These are phyloP conservation scores for Myxozyma neglecta DNA, from an alignment of 805 yeast species.

Conservation along the genomic window DNA sequence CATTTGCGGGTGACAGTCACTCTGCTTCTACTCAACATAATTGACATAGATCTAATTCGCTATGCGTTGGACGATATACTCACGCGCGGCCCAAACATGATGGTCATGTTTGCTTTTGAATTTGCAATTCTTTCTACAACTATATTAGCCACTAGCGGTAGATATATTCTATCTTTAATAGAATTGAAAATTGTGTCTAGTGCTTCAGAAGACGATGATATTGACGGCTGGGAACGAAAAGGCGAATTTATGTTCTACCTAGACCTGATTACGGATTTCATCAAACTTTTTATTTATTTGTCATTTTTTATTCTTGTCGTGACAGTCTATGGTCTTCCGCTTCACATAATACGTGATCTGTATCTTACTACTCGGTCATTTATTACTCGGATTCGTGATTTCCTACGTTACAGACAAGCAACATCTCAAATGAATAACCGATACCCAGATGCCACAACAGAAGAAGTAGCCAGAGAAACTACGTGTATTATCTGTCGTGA, in stretches of 20 bases:
- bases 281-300: slow-evolving; percentile 50
- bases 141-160: slow-evolving; percentile 48
- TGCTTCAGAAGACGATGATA: slow-evolving; percentile 46
- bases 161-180: slow-evolving; percentile 52
- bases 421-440: slow-evolving; percentile 63
- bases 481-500: slow-evolving; percentile 87
- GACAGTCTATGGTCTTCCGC: slow-evolving; percentile 48
- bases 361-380: slow-evolving; percentile 42
- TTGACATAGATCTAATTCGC: slow-evolving; percentile 56
- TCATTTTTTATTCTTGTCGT: slow-evolving; percentile 50
- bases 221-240: slow-evolving; percentile 70
- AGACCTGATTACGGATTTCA: slow-evolving; percentile 45
- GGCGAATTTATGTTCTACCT: slow-evolving; percentile 57
- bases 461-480: slow-evolving; percentile 52
- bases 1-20: slow-evolving; percentile 49
- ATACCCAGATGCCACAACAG: slow-evolving; percentile 60
- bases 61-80: slow-evolving; percentile 46
- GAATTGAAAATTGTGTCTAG: slow-evolving; percentile 54
- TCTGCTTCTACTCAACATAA: slow-evolving; percentile 45
- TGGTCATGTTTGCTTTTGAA: slow-evolving; percentile 75
- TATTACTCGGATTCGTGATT: slow-evolving; percentile 36
- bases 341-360: slow-evolving; percentile 53
- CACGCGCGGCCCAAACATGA: slow-evolving; percentile 37
- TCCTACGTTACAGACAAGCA: slow-evolving; percentile 38
- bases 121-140: slow-evolving; percentile 64